Percentiles rank a stretch among this genome's conserved stretches.
Evolutionary conservation across 495 filamentous ascomycete species (phyloP).

Genomic region (Sordaria brevicollis): DNA sequence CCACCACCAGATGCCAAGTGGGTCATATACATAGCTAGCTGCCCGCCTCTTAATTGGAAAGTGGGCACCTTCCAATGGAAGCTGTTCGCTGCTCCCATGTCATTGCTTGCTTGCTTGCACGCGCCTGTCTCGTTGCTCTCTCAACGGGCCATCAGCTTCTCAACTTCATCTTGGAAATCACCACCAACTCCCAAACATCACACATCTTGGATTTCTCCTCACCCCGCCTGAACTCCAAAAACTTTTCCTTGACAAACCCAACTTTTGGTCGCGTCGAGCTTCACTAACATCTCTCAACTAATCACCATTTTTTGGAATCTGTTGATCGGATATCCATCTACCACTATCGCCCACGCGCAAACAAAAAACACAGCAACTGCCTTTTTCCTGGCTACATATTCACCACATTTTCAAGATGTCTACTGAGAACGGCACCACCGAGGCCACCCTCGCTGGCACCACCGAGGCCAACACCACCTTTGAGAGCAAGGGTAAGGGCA

Average conservation of each 20-base stretch:
- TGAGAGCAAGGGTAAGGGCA: constrained; percentile 41
- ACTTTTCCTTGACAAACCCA: background rate
- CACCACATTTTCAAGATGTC: constrained; percentile 21
- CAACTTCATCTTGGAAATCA: background rate
- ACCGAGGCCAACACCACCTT: constrained; percentile 21
- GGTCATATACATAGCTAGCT: background rate
- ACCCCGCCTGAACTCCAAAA: background rate
- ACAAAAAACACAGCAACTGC: background rate
- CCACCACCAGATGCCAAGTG: background rate
- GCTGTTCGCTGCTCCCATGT: background rate
- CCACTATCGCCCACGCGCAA: background rate
- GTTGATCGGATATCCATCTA: background rate
- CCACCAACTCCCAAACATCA: background rate
- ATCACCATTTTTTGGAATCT: background rate
- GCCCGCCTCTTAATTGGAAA: background rate
- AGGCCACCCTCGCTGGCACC: constrained; percentile 13
- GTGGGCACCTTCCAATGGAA: background rate
- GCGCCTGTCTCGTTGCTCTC: background rate
- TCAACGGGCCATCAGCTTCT: background rate
- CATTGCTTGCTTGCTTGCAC: background rate
- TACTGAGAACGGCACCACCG: constrained; percentile 26
- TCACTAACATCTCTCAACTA: background rate
- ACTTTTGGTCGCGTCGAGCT: background rate
- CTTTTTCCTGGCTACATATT: background rate
- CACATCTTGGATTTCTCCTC: background rate